Conservation (phyloP, 495 filamentous ascomycete genomes). For the Lasiosphaeria ovina region DNA sequence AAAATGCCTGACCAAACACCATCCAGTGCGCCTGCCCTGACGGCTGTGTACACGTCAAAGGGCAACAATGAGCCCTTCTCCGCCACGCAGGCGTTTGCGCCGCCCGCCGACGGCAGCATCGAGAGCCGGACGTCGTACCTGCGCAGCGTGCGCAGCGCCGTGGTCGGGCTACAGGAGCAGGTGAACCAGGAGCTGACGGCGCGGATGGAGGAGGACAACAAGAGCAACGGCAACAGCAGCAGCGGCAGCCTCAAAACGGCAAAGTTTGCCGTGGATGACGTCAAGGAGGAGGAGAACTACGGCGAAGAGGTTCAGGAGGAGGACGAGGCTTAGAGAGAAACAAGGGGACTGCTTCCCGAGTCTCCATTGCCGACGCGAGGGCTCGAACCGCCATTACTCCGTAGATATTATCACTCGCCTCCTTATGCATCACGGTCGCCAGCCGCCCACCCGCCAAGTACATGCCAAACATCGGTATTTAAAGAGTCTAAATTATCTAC, state of each 20-base stretch:
- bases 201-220: constrained; percentile 86
- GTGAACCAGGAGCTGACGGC: constrained; percentile 82
- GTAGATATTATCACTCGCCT: too few species aligned
- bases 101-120: constrained; percentile 36
- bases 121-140: constrained; percentile 66
- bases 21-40: constrained; percentile 11
- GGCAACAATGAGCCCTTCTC: constrained; percentile 30
- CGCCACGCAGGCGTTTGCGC: constrained; percentile 55
- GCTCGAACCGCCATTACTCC: too few species aligned
- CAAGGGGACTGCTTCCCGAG: background rate
- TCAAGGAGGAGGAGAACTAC: constrained; percentile 80
- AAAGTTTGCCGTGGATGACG: constrained; percentile 66
- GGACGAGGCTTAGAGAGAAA: constrained; percentile 22
- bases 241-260: constrained; percentile 39
- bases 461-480: background rate
- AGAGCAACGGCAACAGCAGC: constrained; percentile 27
- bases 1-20: too few species aligned
- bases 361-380: too few species aligned
- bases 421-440: too few species aligned
- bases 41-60: background rate
- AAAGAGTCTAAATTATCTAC: background rate
- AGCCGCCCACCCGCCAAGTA: too few species aligned
- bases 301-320: constrained; percentile 72
- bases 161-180: constrained; percentile 61
- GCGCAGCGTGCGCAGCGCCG: constrained; percentile 57